Percentiles rank a stretch among this genome's conserved stretches.
phyloP scores from a whole-genome alignment of 495 filamentous ascomycete species.

The Aspergillus nidulans region DNA sequence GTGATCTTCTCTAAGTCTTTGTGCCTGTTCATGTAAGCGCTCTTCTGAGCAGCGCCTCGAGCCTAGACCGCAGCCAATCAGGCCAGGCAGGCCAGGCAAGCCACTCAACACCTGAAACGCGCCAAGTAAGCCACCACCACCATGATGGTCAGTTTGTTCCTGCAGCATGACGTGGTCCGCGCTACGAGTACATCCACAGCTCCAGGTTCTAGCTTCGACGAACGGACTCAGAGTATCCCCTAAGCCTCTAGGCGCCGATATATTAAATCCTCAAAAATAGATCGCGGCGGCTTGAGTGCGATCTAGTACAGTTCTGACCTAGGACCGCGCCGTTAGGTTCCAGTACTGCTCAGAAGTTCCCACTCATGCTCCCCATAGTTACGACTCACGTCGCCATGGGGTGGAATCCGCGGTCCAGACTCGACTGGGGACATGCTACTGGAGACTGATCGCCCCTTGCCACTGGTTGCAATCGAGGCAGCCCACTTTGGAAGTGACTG shows the following conservation, averaged over 20 bases:
- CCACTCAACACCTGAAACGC: constrained; percentile 1
- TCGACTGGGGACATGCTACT: background rate
- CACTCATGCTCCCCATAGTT: background rate
- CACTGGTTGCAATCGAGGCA: too few species aligned
- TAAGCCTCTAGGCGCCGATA: background rate
- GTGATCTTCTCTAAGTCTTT: too few species aligned
- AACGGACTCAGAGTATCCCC: background rate
- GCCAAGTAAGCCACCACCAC: background rate
- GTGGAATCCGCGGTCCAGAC: background rate
- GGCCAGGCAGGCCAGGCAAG: background rate
- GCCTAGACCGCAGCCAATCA: too few species aligned
- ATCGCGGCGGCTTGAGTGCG: background rate
- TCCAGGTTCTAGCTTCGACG: background rate
- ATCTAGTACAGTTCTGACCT: background rate
- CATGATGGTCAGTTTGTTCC: constrained; percentile 4
- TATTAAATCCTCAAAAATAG: background rate
- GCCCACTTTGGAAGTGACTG: too few species aligned
- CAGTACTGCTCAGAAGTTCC: too few species aligned
- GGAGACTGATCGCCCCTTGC: background rate
- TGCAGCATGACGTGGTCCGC: constrained; percentile 8
- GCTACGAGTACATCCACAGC: background rate
- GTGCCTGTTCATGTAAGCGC: too few species aligned
- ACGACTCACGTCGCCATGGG: background rate
- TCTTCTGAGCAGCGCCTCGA: too few species aligned
- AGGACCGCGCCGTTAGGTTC: background rate